Conservation (phyloP, 805 yeast species). For the Saccharomycopsis oosterbeekiorum region DNA sequence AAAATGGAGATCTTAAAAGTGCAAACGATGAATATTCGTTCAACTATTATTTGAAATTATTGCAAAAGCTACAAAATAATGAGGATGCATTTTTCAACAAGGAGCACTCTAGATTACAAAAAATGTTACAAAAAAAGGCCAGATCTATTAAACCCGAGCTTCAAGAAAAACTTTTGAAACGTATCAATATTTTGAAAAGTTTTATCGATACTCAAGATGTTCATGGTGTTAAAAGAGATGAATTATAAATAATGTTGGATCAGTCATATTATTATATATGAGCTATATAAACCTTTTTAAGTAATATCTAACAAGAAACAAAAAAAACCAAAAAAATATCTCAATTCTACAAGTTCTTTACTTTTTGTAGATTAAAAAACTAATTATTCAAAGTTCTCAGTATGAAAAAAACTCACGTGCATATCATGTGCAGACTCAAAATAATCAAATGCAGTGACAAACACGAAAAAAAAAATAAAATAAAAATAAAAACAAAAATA, state of each 20-base stretch:
- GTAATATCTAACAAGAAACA: too few relatives aligned
- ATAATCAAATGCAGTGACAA: too few relatives aligned
- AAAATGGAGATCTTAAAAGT: slow-evolving; percentile 29
- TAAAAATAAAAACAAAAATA: too few relatives aligned
- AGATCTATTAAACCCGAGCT: slow-evolving; percentile 30
- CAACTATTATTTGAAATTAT: slow-evolving; percentile 40
- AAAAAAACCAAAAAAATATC: too few relatives aligned
- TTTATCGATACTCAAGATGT: slow-evolving; percentile 6
- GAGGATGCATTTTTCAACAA: slow-evolving; percentile 31
- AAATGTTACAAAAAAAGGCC: slow-evolving; percentile 26
- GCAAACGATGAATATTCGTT: slow-evolving; percentile 20
- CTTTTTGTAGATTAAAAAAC: too few relatives aligned
- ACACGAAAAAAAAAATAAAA: too few relatives aligned
- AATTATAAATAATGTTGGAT: background rate
- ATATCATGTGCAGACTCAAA: too few relatives aligned
- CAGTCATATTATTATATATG: background rate
- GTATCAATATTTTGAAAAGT: slow-evolving; percentile 37
- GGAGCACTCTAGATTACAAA: slow-evolving; percentile 37
- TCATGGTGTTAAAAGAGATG: slow-evolving; percentile 2
- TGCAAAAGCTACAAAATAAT: slow-evolving; percentile 36
- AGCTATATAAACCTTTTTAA: too few relatives aligned
- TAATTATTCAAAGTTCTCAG: too few relatives aligned
- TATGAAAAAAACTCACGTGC: too few relatives aligned
- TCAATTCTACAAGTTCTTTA: too few relatives aligned
- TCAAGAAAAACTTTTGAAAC: slow-evolving; percentile 39